A percentile compares a stretch with the other conserved stretches of the same genome.
Evolutionary conservation across 495 filamentous ascomycete species (phyloP).

Genomic region (Aspergillus asperescens): DNA sequence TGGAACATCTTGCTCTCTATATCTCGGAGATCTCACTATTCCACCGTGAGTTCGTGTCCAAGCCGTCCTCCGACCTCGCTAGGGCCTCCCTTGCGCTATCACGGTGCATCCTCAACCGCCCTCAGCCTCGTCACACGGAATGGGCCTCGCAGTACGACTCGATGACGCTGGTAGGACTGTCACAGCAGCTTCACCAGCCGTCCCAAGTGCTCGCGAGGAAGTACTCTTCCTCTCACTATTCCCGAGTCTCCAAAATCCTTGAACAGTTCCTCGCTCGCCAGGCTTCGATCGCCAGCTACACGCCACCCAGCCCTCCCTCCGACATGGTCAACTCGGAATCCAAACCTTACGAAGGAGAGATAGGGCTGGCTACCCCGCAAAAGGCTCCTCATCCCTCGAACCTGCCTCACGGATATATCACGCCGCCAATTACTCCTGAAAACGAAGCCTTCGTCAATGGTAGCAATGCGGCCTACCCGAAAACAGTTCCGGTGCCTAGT

Average conservation of each 20-base stretch:
- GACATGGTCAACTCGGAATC: slow-evolving; percentile 51
- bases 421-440: slow-evolving; percentile 95
- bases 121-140: slow-evolving; percentile 65
- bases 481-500: slow-evolving; percentile 21
- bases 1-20: slow-evolving; percentile 92
- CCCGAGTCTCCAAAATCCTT: slow-evolving; percentile 72
- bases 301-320: slow-evolving; percentile 66
- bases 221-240: slow-evolving; percentile 76
- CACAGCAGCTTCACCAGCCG: slow-evolving; percentile 80
- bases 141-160: slow-evolving; percentile 81
- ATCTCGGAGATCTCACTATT: slow-evolving; percentile 91
- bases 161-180: slow-evolving; percentile 70
- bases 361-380: slow-evolving; percentile 72
- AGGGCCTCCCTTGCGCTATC: slow-evolving; percentile 80
- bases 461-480: slow-evolving; percentile 25
- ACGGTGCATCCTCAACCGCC: slow-evolving; percentile 75
- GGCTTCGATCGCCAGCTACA: slow-evolving; percentile 63
- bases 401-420: slow-evolving; percentile 77
- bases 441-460: slow-evolving; percentile 52
- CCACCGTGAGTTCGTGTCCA: slow-evolving; percentile 92
- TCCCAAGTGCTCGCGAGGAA: slow-evolving; percentile 83
- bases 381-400: slow-evolving; percentile 63
- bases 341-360: slow-evolving; percentile 47
- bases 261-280: slow-evolving; percentile 84
- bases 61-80: slow-evolving; percentile 83